Evolutionary conservation across 768 basidiomycete species (phyloP), one percentile per base, ranked within the genome.

Genomic region (Paxillus rubicundulus): DNA sequence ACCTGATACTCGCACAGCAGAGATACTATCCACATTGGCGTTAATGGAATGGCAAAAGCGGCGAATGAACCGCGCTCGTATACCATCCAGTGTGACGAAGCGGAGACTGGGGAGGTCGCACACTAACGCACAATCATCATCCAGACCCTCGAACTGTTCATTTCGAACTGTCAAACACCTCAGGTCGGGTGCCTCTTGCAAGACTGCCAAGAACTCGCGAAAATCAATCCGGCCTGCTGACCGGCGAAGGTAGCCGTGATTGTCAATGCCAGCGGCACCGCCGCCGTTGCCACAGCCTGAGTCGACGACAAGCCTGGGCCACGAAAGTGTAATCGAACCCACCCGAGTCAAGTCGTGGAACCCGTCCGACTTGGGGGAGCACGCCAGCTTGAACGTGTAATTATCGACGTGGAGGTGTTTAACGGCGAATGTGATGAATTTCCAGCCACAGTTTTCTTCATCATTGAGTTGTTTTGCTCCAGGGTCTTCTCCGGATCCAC

Each of bases 1-100:
- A 65, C 75, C 83, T 74, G 74, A 42, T 18, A 36, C 7, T 21
- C 37, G 46, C 46, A 37, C 24, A 20, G 37, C 20, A 7, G 24
- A 21, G n/a, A 49, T n/a, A 18, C 24, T 41, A 28, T 45, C 27
- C 3, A 28, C 7, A 20, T 39, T 28, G 9, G 21, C 38, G 27
- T 39, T 40, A 48, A 40, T 17, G 44, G 39, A 48, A 54, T 20
- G 10, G 42, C 30, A 32, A 18, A 47, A 18, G 36, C n/a, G 33
- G 45, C 20, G 10, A 33, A 47, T n/a, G 45, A 40, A 39, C 5
- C 17, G 37, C 47, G 50, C 16, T 40, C 44, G 40, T 17, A 41
- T 39, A 38, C 36, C 27, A 13, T 49, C 48, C 5, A 49, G 20
- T 7, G 9, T 41, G 28, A 49, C 36, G 28, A 32, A 49, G 14